Conservation (phyloP, 2,329 filamentous ascomycete species). For the Fragosphaeria purpurea region DNA sequence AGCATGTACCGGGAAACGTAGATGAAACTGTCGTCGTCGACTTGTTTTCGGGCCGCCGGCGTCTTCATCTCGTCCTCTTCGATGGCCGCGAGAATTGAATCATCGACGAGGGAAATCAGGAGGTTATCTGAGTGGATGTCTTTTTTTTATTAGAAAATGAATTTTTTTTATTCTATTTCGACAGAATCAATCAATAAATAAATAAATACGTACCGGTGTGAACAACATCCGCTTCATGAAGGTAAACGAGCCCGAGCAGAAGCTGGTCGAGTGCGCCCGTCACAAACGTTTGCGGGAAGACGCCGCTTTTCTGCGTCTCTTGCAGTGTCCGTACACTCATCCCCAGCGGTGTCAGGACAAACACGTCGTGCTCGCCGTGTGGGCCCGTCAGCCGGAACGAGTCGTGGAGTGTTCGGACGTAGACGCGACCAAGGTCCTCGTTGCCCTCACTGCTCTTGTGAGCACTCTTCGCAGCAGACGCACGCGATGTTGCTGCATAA, state of each 20-base stretch:
- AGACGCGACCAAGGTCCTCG: slow-evolving; percentile 17
- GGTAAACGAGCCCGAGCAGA: slow-evolving; percentile 16
- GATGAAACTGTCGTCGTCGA: slow-evolving; percentile 14
- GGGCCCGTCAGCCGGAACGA: slow-evolving; percentile 21
- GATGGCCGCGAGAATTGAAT: slow-evolving; percentile 19
- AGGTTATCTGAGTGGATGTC: slow-evolving; percentile 28
- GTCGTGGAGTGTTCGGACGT: slow-evolving; percentile 25
- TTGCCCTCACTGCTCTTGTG: not conserved
- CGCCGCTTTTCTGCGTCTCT: slow-evolving; percentile 15
- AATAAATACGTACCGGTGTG: slow-evolving; percentile 18
- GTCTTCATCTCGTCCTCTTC: slow-evolving; percentile 22
- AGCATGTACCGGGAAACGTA: slow-evolving; percentile 24
- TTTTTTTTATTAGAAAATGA: slow-evolving; percentile 8
- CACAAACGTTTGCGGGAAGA: slow-evolving; percentile 21
- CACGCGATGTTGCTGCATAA: no score
- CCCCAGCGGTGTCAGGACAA: slow-evolving; percentile 26
- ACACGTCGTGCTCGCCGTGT: slow-evolving; percentile 23
- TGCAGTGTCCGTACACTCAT: slow-evolving; percentile 27
- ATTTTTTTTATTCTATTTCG: no score
- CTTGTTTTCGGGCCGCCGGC: slow-evolving; percentile 22
- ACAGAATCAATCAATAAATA: slow-evolving; percentile 14
- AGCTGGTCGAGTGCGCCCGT: slow-evolving; percentile 16
- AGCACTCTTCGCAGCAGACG: no score
- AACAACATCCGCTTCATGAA: slow-evolving; percentile 18
- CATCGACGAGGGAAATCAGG: slow-evolving; percentile 22